Percentiles rank a stretch among this genome's conserved stretches.
Evolutionary conservation across 495 filamentous ascomycete genomes (phyloP).

Genomic region (Xeromyces bisporus): DNA sequence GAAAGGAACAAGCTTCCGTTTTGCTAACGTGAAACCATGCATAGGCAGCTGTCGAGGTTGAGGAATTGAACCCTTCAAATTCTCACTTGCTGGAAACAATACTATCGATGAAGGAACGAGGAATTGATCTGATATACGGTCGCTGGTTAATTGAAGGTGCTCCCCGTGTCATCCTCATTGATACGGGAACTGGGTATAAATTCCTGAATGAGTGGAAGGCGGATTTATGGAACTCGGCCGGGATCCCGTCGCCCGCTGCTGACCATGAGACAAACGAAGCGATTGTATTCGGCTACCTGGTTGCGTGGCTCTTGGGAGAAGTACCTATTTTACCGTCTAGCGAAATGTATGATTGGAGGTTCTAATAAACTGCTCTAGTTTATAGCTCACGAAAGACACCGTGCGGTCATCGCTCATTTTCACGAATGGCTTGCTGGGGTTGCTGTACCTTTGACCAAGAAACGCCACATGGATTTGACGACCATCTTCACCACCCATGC

Average conservation of each 20-base stretch:
- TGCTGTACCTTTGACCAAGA: slow-evolving; percentile 82
- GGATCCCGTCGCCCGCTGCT: slow-evolving; percentile 76
- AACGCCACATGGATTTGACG: slow-evolving; percentile 85
- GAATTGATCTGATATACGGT: slow-evolving; percentile 81
- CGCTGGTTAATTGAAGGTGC: slow-evolving; percentile 97
- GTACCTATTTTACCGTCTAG: slow-evolving; percentile 30
- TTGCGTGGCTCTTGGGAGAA: slow-evolving; percentile 97
- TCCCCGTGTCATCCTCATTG: slow-evolving; percentile 81
- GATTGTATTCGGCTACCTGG: slow-evolving; percentile 91
- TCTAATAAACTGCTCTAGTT: slow-evolving; percentile 37
- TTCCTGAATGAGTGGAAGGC: slow-evolving; percentile 95
- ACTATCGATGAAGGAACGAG: slow-evolving; percentile 73
- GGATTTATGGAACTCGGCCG: slow-evolving; percentile 85
- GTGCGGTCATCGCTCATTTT: slow-evolving; percentile 91
- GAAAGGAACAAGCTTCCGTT: neutral
- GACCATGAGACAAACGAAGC: slow-evolving; percentile 96
- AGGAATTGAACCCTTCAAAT: slow-evolving; percentile 71
- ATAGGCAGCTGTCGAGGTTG: slow-evolving; percentile 87
- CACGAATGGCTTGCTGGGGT: slow-evolving; percentile 98
- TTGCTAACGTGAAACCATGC: neutral
- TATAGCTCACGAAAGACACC: slow-evolving; percentile 75
- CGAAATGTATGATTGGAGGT: slow-evolving; percentile 1
- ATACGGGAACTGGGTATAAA: slow-evolving; percentile 79
- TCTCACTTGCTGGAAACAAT: slow-evolving; percentile 69
- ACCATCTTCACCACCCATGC: slow-evolving; percentile 99